Evolutionary conservation across 1,139 yeast genomes (phyloP).

Genomic region (Kodamaea arcana): DNA sequence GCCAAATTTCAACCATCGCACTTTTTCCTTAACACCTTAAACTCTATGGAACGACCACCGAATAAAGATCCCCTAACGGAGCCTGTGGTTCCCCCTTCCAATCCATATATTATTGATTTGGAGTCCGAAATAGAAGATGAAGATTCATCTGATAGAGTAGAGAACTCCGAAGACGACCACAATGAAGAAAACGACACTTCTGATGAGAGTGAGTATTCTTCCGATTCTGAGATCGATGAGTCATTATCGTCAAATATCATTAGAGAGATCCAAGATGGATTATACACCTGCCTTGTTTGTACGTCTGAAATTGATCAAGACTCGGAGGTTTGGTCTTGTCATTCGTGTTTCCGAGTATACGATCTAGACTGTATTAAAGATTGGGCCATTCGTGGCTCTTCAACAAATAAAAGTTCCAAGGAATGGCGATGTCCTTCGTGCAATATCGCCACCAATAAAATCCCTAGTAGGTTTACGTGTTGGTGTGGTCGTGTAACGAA

Average conservation of each 20-base stretch:
- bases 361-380: conserved; percentile 76
- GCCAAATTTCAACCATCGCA: too few relatives aligned
- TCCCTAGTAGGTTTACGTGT: conserved; percentile 67
- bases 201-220: conserved; percentile 4
- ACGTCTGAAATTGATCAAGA: conserved; percentile 72
- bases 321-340: conserved; percentile 72
- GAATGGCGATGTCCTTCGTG: conserved; percentile 92
- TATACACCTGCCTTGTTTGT: conserved; percentile 77
- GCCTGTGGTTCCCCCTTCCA: background rate
- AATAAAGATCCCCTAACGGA: background rate
- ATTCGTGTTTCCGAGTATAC: conserved; percentile 69
- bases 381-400: conserved; percentile 78
- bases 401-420: conserved; percentile 46
- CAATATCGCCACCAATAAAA: conserved; percentile 47
- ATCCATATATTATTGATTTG: conserved; percentile 14
- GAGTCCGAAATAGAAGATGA: conserved; percentile 11
- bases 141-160: conserved; percentile 1
- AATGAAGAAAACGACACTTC: conserved; percentile 2
- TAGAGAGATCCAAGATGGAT: conserved; percentile 60
- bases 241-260: conserved; percentile 35
- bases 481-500: conserved; percentile 85
- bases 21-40: too few relatives aligned
- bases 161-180: conserved; percentile 1
- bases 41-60: conserved; percentile 1
- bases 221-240: conserved; percentile 5